A percentile compares a stretch with the other conserved stretches of the same genome.
phyloP scores from a whole-genome alignment of 2,329 filamentous ascomycete genomes.

The Zalaria obscura region DNA sequence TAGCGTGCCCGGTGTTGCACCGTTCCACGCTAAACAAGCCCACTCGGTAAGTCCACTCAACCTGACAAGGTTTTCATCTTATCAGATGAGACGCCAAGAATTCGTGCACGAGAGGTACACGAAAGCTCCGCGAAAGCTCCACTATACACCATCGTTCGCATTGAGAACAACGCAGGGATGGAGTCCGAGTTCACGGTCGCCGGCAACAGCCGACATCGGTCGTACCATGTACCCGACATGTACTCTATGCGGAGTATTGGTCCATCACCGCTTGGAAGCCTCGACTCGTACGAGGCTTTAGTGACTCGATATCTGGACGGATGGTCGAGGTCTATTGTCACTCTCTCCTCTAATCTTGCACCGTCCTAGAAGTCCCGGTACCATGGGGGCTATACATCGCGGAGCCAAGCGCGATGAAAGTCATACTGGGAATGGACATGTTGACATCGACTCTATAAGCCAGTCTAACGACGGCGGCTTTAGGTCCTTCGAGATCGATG shows the following conservation, averaged over 20 bases:
- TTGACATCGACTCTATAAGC: not conserved
- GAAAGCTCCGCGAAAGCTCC: not conserved
- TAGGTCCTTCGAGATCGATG: constrained; percentile 7
- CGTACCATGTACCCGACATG: not conserved
- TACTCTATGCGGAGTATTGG: too few species aligned
- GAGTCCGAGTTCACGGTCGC: not conserved
- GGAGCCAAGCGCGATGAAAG: not conserved
- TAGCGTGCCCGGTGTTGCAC: too few species aligned
- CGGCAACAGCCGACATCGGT: not conserved
- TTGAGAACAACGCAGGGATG: not conserved
- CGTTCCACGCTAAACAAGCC: too few species aligned
- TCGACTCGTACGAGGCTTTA: not conserved
- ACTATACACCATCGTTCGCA: not conserved
- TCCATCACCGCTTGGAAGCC: not conserved
- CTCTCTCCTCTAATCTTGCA: not conserved
- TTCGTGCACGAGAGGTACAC: not conserved
- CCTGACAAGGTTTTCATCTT: constrained; percentile 4
- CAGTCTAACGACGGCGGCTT: not conserved
- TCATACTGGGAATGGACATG: not conserved
- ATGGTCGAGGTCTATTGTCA: not conserved
- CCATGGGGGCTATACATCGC: not conserved
- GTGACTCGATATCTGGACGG: not conserved
- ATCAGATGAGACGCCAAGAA: constrained; percentile 4
- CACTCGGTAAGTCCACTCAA: not conserved
- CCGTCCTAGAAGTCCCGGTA: not conserved